phyloP scores from a whole-genome alignment of 495 filamentous ascomycete genomes.

The Penicillium silybi region DNA sequence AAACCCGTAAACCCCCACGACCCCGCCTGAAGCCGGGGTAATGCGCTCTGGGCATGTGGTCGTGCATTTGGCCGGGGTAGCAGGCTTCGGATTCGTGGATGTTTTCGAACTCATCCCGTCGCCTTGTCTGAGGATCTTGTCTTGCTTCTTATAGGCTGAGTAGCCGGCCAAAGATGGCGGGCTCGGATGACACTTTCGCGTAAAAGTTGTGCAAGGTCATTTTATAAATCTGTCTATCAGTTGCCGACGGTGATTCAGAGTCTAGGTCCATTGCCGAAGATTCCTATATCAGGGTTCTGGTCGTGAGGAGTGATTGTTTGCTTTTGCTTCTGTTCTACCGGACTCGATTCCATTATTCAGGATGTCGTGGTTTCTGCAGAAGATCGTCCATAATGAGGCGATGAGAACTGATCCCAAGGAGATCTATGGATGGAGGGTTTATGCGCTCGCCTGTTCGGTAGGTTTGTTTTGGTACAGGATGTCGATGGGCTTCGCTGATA shows the following conservation, averaged over 20 bases:
- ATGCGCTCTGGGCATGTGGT: conserved; percentile 6
- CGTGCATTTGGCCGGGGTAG: not conserved
- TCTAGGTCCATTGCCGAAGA: not conserved
- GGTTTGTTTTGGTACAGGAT: conserved; percentile 14
- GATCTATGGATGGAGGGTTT: conserved; percentile 78
- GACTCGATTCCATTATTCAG: not conserved
- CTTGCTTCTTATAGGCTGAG: conserved; percentile 7
- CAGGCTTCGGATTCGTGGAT: conserved; percentile 23
- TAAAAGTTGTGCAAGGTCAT: conserved; percentile 1
- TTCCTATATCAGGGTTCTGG: not conserved
- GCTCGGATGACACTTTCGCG: conserved; percentile 5
- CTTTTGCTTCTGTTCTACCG: not conserved
- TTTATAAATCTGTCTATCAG: conserved; percentile 5
- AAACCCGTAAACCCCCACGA: conserved; percentile 6
- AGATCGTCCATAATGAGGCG: conserved; percentile 73
- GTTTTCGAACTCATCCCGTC: conserved; percentile 6
- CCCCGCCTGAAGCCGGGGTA: conserved; percentile 10
- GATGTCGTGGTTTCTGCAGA: conserved; percentile 51
- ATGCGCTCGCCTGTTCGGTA: conserved; percentile 63
- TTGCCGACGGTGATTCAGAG: conserved; percentile 2
- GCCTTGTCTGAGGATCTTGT: conserved; percentile 3
- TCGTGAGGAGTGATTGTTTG: not conserved
- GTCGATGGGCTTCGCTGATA: conserved; percentile 1
- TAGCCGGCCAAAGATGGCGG: conserved; percentile 7
- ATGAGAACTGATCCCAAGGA: conserved; percentile 70